Conservation (phyloP, 192 early-diverging fungal genomes). For the Chytriomyces confervae region DNA sequence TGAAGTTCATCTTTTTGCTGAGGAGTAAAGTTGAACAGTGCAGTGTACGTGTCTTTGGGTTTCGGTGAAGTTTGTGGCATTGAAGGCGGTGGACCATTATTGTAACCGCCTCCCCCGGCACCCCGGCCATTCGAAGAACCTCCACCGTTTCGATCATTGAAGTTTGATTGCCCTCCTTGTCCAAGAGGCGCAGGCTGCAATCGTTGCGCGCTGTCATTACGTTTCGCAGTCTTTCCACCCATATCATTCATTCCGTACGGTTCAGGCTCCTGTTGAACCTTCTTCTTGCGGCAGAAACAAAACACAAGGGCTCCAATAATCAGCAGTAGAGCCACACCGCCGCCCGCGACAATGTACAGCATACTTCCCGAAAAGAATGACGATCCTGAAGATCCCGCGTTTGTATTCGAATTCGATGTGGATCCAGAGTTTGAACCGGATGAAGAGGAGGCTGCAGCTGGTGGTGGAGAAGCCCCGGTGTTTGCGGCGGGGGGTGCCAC, state of each 20-base stretch:
- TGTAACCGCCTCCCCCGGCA: not conserved
- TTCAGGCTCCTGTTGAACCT: not conserved
- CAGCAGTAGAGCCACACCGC: constrained; percentile 2
- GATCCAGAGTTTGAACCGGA: not conserved
- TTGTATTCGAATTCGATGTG: not conserved
- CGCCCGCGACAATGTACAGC: constrained; percentile 24
- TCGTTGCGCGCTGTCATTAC: not conserved
- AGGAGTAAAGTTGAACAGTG: not conserved
- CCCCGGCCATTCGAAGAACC: not conserved
- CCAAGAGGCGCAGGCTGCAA: not conserved
- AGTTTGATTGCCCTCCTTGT: not conserved
- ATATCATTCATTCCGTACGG: not conserved
- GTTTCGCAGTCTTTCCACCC: not conserved
- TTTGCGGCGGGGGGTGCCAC: not conserved
- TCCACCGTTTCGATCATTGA: not conserved
- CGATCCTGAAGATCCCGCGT: not conserved
- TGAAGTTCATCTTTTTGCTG: not conserved
- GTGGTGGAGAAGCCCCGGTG: not conserved
- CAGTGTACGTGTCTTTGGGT: not conserved
- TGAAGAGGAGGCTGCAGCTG: not conserved
- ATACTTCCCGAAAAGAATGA: not conserved
- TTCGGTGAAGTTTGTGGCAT: not conserved
- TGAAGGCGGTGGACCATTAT: too few relatives aligned
- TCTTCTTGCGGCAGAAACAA: constrained; percentile 24
- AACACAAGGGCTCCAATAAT: constrained; percentile 9